Base-by-base conservation (phyloP, 495 filamentous ascomycete species). In the Bacidia rubella region DNA sequence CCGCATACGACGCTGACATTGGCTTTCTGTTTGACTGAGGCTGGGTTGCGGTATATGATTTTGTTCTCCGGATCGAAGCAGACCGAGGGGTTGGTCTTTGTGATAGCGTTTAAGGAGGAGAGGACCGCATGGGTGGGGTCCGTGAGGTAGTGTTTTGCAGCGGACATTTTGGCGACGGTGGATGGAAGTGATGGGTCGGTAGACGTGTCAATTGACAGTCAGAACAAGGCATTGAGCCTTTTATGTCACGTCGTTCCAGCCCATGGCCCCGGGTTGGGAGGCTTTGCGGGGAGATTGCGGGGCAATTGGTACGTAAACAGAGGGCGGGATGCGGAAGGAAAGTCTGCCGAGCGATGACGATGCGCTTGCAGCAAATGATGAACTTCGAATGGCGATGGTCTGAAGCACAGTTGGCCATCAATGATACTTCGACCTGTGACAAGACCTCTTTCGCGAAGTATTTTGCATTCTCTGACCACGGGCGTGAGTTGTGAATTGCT, bases 131-230 rank as follows among this genome's bases (percentile, higher is more conserved):
- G 74, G 51, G 74, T 79, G 22, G 92, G 84, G 66, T 93, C 85
- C 60, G 85, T 80, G 73, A 96, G 79, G 75, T 96, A 98, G 70
- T 98, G 92, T 69, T 94, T 94, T 57, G 82, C 71, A 72, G 40
- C 45, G 55, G 29, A 40, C 24, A 52, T 57, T 21, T 15, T 42
- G 22, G 15, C 52, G 24, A 15, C 19, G 10, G 32, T n/a, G 9
- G 32, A 39, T 10, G 32, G n/a, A n/a, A 39, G 32, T 10, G 9
- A 39, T 39, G 32, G 9, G 32, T n/a, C 32, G n/a, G n/a, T n/a
- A n/a, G n/a, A n/a, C n/a, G n/a, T n/a, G 7, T 35, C 29, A 35
- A 35, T 5, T 35, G 29, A 35, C 7, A 7, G 29, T 15, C 5
- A 15, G 15, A 7, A 35, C 29, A 15, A 35, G 29, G 29, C 29